Base-by-base conservation (phyloP, 2,329 filamentous ascomycete genomes). In the Aspergillus sp. region DNA sequence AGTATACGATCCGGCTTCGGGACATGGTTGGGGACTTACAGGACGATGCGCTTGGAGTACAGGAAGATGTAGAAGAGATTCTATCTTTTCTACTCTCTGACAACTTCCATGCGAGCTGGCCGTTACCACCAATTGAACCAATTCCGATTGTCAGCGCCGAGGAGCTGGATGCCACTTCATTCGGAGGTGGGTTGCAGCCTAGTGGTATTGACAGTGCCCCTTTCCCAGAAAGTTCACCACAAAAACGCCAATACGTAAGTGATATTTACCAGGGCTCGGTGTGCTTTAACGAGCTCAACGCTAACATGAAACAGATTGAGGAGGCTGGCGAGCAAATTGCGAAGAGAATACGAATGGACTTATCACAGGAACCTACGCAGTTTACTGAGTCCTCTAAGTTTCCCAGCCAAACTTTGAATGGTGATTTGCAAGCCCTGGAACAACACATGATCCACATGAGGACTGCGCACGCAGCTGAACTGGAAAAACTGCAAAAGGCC, bases 21-120 rank as follows among this genome's bases (percentile, higher is more conserved):
- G 60, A 69, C 48, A 61, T 64, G 19, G 71, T 73, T 4, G 73
- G 73, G 17, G 73, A 75, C 42, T 64, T 75, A 19, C 73, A 75
- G 51, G 70, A 74, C 50, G 65, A 75, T 58, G 71, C 72, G 5
- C 58, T 75, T 16, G 67, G 66, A 13, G 71, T 74, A 5, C 63
- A 67, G 17, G 73, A 76, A 56, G 64, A 74, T 57, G 72, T 67
- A 1, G 70, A 73, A 25, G 71, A 74, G 46, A 63, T 75, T 23
- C 38, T 71, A 4, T 49, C 59, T 5, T 68, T 55, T 45, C 66
- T 73, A 16, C 50, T 70, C n/a, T 63, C 66, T 1, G 69, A 72
- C 31, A 65, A 70, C 49, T 68, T 73, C 47, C 60, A 64, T 17
- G 49, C 61, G n/a, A 61, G 62, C 11, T 78, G 74, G 75, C 58